Evolutionary conservation across 768 basidiomycete species (phyloP), one percentile per base, ranked within the genome.

Genomic region (Leccinum boreale): DNA sequence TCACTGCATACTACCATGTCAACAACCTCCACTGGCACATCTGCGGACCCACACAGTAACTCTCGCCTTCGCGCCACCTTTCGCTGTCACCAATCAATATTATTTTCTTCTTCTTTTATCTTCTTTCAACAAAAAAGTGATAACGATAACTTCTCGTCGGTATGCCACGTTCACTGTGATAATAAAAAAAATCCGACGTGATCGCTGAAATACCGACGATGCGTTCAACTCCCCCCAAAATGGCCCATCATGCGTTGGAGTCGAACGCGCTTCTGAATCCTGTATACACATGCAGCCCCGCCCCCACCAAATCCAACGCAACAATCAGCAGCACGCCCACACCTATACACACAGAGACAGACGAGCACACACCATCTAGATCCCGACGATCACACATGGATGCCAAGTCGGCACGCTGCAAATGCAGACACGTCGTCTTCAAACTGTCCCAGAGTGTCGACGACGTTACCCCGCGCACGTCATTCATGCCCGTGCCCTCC

Each of bases 381-480:
- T 97, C 86, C 59, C 79, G 82, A 45, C 69, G 69, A 59, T 90
- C 87, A 68, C 92, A 94, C 44, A 91, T 73, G 10, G 79, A 76
- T 23, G 89, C 87, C 42, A 96, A 75, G 70, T 96, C 94, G 4
- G 81, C 73, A 55, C 93, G 77, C 59, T 89, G 85, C 76, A 96
- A 79, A 67, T 94, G 86, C 69, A 93, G 66, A 69, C 91, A 92
- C 36, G 87, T 85, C 42, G 86, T 91, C 73, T 86, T 86, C 62
- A 98, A 74, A 66, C 88, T 91, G 52, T 93, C 90, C 96, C 96
- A 98, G 42, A 98, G 74, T 3, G 88, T 81, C 17, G 79, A 80
- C 24, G 89, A 87, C 2, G 86, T 88, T 48, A 95, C 84, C 8
- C 89, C 90, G 42, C 87, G 85, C 44, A 74, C 76, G 52, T 83